Percentiles rank a stretch among this genome's conserved stretches.
These are phyloP conservation scores for Scalesia atractyloides DNA, from an alignment of 129 eudicot species.

Conservation along the genomic window DNA sequence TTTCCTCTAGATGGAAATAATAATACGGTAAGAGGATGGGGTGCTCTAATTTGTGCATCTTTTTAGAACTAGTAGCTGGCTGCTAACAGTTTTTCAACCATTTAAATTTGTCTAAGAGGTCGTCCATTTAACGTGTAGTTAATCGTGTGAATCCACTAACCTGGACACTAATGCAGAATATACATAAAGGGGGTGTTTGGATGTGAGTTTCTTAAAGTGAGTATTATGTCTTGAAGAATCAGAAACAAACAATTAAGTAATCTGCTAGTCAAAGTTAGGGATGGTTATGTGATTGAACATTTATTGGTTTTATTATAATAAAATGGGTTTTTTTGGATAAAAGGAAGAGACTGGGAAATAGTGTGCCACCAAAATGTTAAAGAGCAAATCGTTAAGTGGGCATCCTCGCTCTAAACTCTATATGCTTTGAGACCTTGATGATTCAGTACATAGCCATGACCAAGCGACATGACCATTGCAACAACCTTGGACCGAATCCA, in stretches of 20 bases:
- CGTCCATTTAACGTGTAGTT: not conserved
- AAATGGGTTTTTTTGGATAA: too few relatives aligned
- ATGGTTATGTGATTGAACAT: not conserved
- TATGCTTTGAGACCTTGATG: too few relatives aligned
- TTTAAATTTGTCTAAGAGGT: not conserved
- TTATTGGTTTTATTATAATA: not conserved
- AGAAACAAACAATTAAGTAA: constrained; percentile 5
- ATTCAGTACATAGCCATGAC: too few relatives aligned
- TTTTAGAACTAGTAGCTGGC: not conserved
- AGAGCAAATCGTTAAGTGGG: too few relatives aligned
- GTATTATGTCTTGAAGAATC: not conserved
- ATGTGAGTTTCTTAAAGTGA: not conserved
- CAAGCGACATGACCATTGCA: too few relatives aligned
- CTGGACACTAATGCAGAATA: not conserved
- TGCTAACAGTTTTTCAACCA: not conserved
- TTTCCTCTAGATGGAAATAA: not conserved
- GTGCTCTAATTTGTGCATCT: not conserved
- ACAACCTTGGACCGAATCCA: too few relatives aligned
- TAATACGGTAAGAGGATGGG: not conserved
- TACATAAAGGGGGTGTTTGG: not conserved
- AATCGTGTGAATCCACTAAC: not conserved
- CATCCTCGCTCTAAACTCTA: too few relatives aligned
- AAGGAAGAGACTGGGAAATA: too few relatives aligned
- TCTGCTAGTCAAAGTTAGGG: not conserved
- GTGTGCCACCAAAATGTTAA: too few relatives aligned